These are phyloP conservation scores for Ustilago crameri DNA, from an alignment of 1,284 basidiomycete species.

Conservation along the genomic window DNA sequence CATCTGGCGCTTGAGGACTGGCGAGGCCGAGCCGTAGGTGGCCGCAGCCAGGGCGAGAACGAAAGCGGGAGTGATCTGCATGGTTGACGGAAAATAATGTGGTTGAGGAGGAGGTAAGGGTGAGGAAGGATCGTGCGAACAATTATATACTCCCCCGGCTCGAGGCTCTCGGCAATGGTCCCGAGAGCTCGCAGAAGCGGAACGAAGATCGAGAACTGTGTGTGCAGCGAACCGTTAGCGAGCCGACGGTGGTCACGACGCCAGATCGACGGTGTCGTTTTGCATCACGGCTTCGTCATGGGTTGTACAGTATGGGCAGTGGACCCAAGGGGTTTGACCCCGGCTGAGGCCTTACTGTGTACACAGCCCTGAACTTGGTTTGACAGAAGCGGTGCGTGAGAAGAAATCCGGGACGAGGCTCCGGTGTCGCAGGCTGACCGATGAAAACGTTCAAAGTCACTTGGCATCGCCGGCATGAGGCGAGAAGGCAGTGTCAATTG, in stretches of 20 bases:
- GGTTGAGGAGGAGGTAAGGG: background rate
- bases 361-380: background rate
- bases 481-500: slow-evolving; percentile 1
- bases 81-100: slow-evolving; percentile 6
- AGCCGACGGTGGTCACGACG: background rate
- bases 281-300: slow-evolving; percentile 21
- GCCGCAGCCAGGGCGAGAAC: slow-evolving; percentile 36
- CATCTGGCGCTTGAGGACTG: slow-evolving; percentile 21
- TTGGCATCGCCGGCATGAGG: background rate
- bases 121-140: background rate
- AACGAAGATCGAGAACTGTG: slow-evolving; percentile 16
- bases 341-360: background rate
- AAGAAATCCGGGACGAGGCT: background rate
- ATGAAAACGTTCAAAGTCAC: background rate
- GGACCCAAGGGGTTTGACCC: background rate
- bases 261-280: too few species aligned
- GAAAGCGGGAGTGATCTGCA: slow-evolving; percentile 39
- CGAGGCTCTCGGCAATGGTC: background rate
- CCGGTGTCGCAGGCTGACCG: slow-evolving; percentile 4
- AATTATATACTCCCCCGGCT: slow-evolving; percentile 19
- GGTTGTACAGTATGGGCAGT: background rate
- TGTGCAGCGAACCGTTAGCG: slow-evolving; percentile 2
- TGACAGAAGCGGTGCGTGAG: background rate
- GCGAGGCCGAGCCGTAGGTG: slow-evolving; percentile 28
- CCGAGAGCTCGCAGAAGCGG: background rate